phyloP scores from a whole-genome alignment of 805 yeast genomes.

The Sugiyamaella qingdaonensis region DNA sequence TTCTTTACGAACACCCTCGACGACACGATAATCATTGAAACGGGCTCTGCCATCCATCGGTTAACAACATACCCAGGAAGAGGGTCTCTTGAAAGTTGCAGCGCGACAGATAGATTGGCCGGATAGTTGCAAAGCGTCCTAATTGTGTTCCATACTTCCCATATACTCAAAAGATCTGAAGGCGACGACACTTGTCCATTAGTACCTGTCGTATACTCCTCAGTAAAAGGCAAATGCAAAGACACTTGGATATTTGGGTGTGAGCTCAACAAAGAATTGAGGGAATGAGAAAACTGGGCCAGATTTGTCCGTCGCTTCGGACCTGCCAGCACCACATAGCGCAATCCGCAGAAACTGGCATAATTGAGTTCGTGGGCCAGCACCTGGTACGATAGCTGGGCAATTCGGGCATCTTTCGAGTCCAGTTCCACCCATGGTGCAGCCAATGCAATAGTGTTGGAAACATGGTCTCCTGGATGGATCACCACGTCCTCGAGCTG shows the following conservation, averaged over 20 bases:
- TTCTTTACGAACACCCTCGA: slow-evolving; percentile 55
- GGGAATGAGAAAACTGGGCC: slow-evolving; percentile 45
- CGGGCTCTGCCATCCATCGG: slow-evolving; percentile 69
- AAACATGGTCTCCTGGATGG: slow-evolving; percentile 40
- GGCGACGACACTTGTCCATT: slow-evolving; percentile 31
- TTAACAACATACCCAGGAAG: slow-evolving; percentile 48
- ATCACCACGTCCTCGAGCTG: slow-evolving; percentile 40
- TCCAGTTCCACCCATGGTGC: slow-evolving; percentile 72
- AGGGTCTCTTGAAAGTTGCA: slow-evolving; percentile 63
- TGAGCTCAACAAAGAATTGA: slow-evolving; percentile 32
- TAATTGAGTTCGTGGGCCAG: slow-evolving; percentile 54
- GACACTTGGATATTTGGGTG: slow-evolving; percentile 29
- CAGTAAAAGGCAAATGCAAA: slow-evolving; percentile 32
- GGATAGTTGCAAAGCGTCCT: slow-evolving; percentile 54
- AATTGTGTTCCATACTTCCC: slow-evolving; percentile 74
- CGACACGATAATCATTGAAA: slow-evolving; percentile 52
- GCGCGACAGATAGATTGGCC: slow-evolving; percentile 58
- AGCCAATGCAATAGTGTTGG: slow-evolving; percentile 49
- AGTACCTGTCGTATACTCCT: slow-evolving; percentile 31
- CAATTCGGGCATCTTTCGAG: slow-evolving; percentile 44
- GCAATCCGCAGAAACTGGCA: slow-evolving; percentile 56
- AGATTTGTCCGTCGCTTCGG: slow-evolving; percentile 55
- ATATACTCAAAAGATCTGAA: slow-evolving; percentile 49
- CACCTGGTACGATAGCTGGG: slow-evolving; percentile 54
- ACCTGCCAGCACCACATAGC: slow-evolving; percentile 56